phyloP scores from a whole-genome alignment of 441 rosid species.

The Erodium moschatum region DNA sequence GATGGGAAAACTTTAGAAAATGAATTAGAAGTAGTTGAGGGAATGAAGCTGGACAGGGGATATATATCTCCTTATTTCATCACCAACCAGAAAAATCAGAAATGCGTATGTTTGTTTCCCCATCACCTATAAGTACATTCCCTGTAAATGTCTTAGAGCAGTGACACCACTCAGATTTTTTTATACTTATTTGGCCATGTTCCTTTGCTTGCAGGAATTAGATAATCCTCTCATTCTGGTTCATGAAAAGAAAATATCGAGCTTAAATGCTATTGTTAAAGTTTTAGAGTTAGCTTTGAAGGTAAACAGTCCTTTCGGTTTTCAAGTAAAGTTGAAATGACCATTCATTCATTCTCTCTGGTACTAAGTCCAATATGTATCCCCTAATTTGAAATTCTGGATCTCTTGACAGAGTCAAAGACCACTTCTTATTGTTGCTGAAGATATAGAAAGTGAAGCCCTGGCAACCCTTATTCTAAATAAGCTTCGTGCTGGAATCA shows the following conservation, averaged over 20 bases:
- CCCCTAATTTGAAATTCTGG: slow-evolving; percentile 18
- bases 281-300: slow-evolving; percentile 65
- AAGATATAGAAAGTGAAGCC: slow-evolving; percentile 76
- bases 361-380: not conserved
- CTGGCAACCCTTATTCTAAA: slow-evolving; percentile 75
- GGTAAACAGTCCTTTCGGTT: slow-evolving; percentile 15
- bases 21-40: slow-evolving; percentile 84
- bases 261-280: slow-evolving; percentile 54
- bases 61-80: slow-evolving; percentile 81
- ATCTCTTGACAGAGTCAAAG: slow-evolving; percentile 45
- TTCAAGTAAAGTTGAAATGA: slow-evolving; percentile 10
- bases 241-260: slow-evolving; percentile 76
- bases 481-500: slow-evolving; percentile 72
- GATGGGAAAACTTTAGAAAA: slow-evolving; percentile 79
- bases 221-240: slow-evolving; percentile 82
- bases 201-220: slow-evolving; percentile 58
- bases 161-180: not conserved
- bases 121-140: slow-evolving; percentile 4
- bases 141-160: not conserved
- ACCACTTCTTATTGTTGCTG: slow-evolving; percentile 68
- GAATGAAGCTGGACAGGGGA: slow-evolving; percentile 93
- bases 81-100: slow-evolving; percentile 77
- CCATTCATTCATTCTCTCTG: slow-evolving; percentile 5
- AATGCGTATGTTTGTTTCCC: slow-evolving; percentile 51
- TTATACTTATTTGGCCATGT: not conserved